Base-by-base conservation (phyloP, 192 early-diverging fungal species). In the Gryganskiella cystojenkinii region DNA sequence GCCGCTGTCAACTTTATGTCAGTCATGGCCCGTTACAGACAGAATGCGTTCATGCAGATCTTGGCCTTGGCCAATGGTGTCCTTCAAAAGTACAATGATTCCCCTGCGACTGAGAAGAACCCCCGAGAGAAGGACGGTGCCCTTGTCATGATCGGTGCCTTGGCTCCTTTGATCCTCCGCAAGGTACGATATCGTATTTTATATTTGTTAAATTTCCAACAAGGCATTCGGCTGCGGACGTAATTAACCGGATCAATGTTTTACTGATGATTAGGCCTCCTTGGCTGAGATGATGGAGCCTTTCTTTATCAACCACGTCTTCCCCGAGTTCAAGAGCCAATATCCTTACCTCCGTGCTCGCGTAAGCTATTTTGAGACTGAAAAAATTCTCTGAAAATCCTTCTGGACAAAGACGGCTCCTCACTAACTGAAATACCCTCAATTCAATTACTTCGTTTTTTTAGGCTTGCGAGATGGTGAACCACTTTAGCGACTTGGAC, bases 121-220 rank as follows among this genome's bases (percentile, higher is more conserved):
- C 90, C 89, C 25, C 85, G 87, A 28, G 85, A 89, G 44, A 99
- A 98, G 84, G 93, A 97, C 79, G 96, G 95, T 62, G 95, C 94
- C 7, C 83, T 99, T 58, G 85, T 84, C 67, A 96, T 98, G 92
- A 92, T 99, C 81, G 82, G 90, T 10, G 81, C 85, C 15, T 80
- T 99, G 17, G 87, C 92, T 20, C 84, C 90, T 45, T 63, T 86
- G 8, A 87, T 94, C 37, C 82, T 95, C 44, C 84, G 87, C 61
- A 86, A 81, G 80, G 88, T 88, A 82, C 20, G 33, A 3, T 42
- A n/a, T n/a, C n/a, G n/a, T n/a, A n/a, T n/a, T n/a, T n/a, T n/a
- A n/a, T n/a, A n/a, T n/a, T n/a, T n/a, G n/a, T n/a, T n/a, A n/a
- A n/a, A n/a, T n/a, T n/a, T n/a, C n/a, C n/a, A n/a, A n/a, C n/a